Conservation (phyloP, 169 alveolate genomes). For the Cryptosporidium sp. region DNA sequence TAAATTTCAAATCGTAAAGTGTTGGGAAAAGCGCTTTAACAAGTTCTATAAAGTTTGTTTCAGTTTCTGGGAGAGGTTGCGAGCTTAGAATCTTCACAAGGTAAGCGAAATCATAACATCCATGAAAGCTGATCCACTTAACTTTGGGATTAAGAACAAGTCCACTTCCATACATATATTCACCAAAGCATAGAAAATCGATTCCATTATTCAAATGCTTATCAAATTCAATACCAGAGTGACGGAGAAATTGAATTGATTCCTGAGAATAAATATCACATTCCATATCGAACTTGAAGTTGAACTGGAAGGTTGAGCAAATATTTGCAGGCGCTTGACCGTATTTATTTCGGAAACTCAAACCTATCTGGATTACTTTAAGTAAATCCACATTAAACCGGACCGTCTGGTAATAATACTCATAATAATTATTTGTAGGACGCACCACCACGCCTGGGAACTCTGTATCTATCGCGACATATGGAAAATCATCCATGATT, state of each 20-base stretch:
- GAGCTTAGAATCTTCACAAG: conserved; percentile 91
- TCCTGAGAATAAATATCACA: conserved; percentile 92
- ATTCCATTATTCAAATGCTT: conserved; percentile 93
- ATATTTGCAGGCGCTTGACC: conserved; percentile 91
- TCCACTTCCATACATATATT: conserved; percentile 93
- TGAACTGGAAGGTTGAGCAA: conserved; percentile 96
- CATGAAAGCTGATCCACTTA: conserved; percentile 98
- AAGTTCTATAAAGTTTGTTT: conserved; percentile 91
- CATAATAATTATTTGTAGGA: conserved; percentile 86
- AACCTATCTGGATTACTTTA: conserved; percentile 96
- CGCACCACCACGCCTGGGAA: conserved; percentile 94
- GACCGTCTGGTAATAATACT: conserved; percentile 94
- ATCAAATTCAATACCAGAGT: conserved; percentile 97
- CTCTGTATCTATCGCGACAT: conserved; percentile 92
- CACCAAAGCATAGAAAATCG: conserved; percentile 94
- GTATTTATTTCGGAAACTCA: conserved; percentile 93
- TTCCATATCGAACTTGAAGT: conserved; percentile 93
- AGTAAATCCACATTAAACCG: conserved; percentile 95
- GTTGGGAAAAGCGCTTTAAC: conserved; percentile 94
- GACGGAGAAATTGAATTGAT: conserved; percentile 92
- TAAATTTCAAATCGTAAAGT: conserved; percentile 93
- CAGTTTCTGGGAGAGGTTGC: conserved; percentile 91
- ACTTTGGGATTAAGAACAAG: conserved; percentile 95
- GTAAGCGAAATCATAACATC: conserved; percentile 98
- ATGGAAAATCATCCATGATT: conserved; percentile 90